A percentile compares a stretch with the other conserved stretches of the same genome.
Conservation (phyloP, 78 protist species). For the Isochrysis galbana region DNA sequence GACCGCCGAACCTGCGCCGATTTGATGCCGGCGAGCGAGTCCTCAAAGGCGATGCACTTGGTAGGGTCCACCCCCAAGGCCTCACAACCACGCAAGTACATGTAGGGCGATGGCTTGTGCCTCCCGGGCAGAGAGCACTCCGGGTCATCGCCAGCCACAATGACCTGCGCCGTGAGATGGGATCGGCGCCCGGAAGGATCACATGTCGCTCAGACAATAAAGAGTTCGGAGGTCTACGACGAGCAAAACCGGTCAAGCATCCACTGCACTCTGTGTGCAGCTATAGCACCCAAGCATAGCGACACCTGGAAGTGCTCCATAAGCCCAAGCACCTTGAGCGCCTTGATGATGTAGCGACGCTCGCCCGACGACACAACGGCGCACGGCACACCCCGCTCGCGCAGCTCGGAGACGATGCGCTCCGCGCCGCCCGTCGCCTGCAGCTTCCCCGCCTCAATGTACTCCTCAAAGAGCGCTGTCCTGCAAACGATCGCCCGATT, state of each 20-base stretch:
- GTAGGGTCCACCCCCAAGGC: background rate
- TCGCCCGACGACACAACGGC: background rate
- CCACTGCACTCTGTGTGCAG: too few relatives aligned
- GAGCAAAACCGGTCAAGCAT: too few relatives aligned
- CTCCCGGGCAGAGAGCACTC: background rate
- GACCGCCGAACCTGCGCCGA: background rate
- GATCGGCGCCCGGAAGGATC: too few relatives aligned
- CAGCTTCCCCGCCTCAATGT: background rate
- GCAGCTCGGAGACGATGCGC: background rate
- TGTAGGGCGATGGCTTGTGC: background rate
- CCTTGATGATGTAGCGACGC: background rate
- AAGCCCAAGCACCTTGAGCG: background rate
- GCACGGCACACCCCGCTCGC: background rate
- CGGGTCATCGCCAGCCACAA: background rate
- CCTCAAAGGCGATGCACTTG: background rate
- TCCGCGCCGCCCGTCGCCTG: background rate
- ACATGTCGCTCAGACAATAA: too few relatives aligned
- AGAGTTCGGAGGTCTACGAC: too few relatives aligned
- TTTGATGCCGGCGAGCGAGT: slow-evolving; percentile 1
- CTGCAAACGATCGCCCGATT: too few relatives aligned
- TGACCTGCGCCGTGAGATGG: too few relatives aligned
- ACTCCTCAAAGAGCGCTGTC: background rate
- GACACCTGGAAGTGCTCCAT: background rate
- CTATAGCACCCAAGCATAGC: too few relatives aligned
- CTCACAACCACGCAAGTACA: background rate